phyloP scores from a whole-genome alignment of 495 filamentous ascomycete genomes.

The Rusavskia elegans region DNA sequence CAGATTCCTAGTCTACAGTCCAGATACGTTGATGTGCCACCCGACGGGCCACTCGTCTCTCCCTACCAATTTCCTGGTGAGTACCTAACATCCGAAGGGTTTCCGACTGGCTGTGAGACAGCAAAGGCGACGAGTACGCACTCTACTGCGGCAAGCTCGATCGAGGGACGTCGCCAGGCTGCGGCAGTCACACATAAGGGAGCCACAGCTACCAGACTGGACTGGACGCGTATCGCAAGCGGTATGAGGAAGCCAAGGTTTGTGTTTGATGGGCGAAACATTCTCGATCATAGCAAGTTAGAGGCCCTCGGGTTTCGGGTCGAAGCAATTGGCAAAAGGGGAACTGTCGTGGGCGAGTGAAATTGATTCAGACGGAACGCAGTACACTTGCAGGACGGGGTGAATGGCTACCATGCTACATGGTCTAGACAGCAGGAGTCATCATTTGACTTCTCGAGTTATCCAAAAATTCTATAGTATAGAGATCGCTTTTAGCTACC shows the following conservation, averaged over 20 bases:
- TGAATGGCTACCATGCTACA: no score
- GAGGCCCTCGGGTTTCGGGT: slow-evolving; percentile 35
- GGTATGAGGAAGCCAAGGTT: slow-evolving; percentile 51
- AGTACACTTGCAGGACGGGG: no score
- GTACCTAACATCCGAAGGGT: no score
- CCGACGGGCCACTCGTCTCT: neutral
- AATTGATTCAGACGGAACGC: neutral
- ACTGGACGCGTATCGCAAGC: slow-evolving; percentile 34
- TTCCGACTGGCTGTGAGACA: no score
- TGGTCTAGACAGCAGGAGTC: no score
- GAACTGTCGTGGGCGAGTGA: neutral
- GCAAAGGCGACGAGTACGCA: no score
- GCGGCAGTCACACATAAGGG: slow-evolving; percentile 1
- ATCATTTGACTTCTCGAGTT: no score
- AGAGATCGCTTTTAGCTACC: no score
- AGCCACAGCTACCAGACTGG: slow-evolving; percentile 19
- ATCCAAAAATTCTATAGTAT: no score
- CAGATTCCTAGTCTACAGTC: neutral
- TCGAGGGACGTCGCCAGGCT: neutral
- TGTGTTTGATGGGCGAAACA: slow-evolving; percentile 55
- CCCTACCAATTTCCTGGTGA: neutral
- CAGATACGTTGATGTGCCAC: neutral
- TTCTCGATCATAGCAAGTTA: slow-evolving; percentile 40
- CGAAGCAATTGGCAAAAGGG: slow-evolving; percentile 13
- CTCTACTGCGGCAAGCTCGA: no score